Base-by-base conservation (phyloP, 2,329 filamentous ascomycete species). In the Curvularia lunata region DNA sequence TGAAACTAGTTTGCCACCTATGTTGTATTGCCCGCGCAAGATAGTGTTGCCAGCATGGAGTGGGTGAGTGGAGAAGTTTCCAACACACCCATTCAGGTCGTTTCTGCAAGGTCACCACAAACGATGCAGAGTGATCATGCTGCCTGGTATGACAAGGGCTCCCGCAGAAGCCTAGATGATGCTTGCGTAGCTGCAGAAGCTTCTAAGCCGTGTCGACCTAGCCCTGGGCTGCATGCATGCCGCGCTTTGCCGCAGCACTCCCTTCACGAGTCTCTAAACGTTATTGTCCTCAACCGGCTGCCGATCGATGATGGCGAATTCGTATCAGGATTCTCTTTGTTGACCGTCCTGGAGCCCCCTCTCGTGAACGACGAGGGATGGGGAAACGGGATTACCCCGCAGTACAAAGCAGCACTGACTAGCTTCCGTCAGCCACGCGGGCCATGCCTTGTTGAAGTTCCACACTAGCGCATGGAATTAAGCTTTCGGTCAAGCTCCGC, bases 391-490 rank as follows among this genome's bases (percentile, higher is more conserved):
- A 9, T 21, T 70, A 70, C 67, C 67, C 67, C 67, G 66, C 67
- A 69, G 48, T 53, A 56, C 52, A 51, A 42, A 43, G 52, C 56
- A 61, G 40, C 45, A 30, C 41, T 42, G 37, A 30, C 51, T 70
- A 67, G 67, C 46, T 67, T 58, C 67, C 66, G 65, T 68, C 64
- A 68, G 66, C 66, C 66, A 59, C 60, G 51, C 58, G 46, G 58
- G 55, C 46, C 52, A 34, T 37, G 51, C 58, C 46, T 54, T 43
- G 52, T 51, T 48, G 52, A 64, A 61, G 62, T 43, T 54, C 52
- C 50, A 43, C 52, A 55, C 63, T 65, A 68, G 61, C 54, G 53
- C 51, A 47, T 59, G 16, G 53, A 61, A 69, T 58, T 62, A 70
- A 70, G 67, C 67, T 69, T 70, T 69, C 32, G 50, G 58, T 58